Evolutionary conservation across 495 filamentous ascomycete genomes (phyloP), one percentile per base, ranked within the genome.

Genomic region (Alectoria sarmentosa): DNA sequence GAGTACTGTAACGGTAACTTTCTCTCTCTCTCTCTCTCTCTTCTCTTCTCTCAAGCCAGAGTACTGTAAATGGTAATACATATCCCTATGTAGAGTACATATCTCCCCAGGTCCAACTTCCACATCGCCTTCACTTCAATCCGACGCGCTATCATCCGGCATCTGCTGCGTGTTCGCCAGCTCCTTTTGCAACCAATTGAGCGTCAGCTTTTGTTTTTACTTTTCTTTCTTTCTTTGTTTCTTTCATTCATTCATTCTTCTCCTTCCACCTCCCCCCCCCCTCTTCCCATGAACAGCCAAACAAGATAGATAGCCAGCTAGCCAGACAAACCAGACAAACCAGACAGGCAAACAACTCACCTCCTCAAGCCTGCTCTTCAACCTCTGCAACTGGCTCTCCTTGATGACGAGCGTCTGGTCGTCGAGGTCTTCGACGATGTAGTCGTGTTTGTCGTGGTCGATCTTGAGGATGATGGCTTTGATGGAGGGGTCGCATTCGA

Each of bases 401-500:
- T 90, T 90, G 65, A 91, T 83, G 3, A 92, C 80, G 3, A 92
- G 77, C 48, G 78, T 78, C 62, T 85, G 79, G 69, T 91, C 89
- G 70, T 90, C 89, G 3, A 91, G 76, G 56, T 90, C 88, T 71
- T 90, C 88, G 64, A 90, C 82, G 62, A 90, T 89, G 71, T 87
- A 89, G 67, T 87, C 86, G 70, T 89, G 84, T 64, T 78, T 73
- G 64, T 85, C 80, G 61, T 80, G 77, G 67, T 90, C 86, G 75
- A 90, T 88, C 65, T 88, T 88, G 46, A 85, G 77, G 68, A 90
- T 85, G 72, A 90, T 89, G 46, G 88, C 85, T 73, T 89, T 90
- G 75, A 90, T 88, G 54, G 86, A 88, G 8, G 87, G 85, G 70
- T 92, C 89, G 76, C 88, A 90, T 73, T 89, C 82, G 68, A 92